Evolutionary conservation across 805 yeast genomes (phyloP).

Genomic region (Starmerella tilneyi): DNA sequence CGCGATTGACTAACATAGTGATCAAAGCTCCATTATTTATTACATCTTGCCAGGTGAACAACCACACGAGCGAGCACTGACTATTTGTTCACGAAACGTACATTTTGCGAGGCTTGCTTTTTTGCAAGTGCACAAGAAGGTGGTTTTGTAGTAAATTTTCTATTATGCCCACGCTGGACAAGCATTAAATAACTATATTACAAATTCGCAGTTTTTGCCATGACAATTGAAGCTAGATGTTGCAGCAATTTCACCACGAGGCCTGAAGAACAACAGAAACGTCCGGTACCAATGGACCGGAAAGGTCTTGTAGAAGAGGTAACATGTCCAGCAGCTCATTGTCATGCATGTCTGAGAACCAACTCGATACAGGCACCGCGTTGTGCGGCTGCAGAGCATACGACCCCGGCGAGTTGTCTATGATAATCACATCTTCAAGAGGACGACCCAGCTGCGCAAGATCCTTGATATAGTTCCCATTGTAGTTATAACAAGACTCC

Average conservation of each 20-base stretch:
- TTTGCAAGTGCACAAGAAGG: background rate
- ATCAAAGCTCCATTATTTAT: background rate
- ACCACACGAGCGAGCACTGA: too few relatives aligned
- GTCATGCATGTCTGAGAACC: constrained; percentile 98
- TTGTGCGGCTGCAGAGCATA: constrained; percentile 96
- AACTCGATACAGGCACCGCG: constrained; percentile 90
- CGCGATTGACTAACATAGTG: background rate
- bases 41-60: background rate
- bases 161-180: background rate
- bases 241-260: constrained; percentile 14
- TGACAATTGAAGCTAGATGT: too few relatives aligned
- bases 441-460: constrained; percentile 92
- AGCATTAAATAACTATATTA: background rate
- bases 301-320: constrained; percentile 80
- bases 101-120: too few relatives aligned
- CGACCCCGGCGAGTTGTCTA: constrained; percentile 98
- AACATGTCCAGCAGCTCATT: constrained; percentile 85
- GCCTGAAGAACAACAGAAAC: constrained; percentile 57
- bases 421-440: constrained; percentile 68
- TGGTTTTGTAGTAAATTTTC: background rate
- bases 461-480: constrained; percentile 90
- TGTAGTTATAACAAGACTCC: constrained; percentile 86
- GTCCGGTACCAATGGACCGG: constrained; percentile 64
- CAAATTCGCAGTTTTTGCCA: background rate
- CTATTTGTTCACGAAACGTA: too few relatives aligned